phyloP scores from a whole-genome alignment of 306 rosid genomes.

The Oxytropis ochrocephala region DNA sequence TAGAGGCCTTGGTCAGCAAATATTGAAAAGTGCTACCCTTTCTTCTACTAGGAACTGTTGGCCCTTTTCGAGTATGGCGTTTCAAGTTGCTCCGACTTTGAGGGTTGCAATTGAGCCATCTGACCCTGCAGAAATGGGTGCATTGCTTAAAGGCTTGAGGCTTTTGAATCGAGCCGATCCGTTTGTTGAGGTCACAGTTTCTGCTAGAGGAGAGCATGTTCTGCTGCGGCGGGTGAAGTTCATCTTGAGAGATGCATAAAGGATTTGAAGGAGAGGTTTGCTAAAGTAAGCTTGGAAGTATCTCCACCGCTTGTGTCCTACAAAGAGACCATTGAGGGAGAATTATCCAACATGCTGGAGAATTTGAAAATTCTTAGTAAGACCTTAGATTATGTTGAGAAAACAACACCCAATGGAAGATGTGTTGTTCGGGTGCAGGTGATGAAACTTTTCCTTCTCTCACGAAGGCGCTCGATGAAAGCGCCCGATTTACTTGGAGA shows the following conservation, averaged over 20 bases:
- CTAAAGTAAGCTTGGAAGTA: conserved; percentile 69
- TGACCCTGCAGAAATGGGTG: conserved; percentile 72
- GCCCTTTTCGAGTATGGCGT: conserved; percentile 90
- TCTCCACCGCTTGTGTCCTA: conserved; percentile 84
- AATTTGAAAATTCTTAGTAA: conserved; percentile 44
- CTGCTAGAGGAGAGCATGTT: conserved; percentile 79
- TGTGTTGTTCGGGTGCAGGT: conserved; percentile 69
- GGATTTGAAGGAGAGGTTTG: conserved; percentile 88
- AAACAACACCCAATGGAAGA: conserved; percentile 67
- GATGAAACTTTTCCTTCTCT: conserved; percentile 63
- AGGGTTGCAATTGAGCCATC: conserved; percentile 91
- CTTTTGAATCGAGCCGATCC: conserved; percentile 91
- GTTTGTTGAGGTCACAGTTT: conserved; percentile 77
- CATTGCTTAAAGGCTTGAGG: conserved; percentile 65
- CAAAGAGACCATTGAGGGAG: conserved; percentile 80
- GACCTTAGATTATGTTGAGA: conserved; percentile 59
- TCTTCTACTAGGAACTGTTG: conserved; percentile 73
- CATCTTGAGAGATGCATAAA: conserved; percentile 89
- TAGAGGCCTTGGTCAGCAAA: conserved; percentile 84
- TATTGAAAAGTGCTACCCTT: conserved; percentile 86
- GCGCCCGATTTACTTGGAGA: conserved; percentile 56
- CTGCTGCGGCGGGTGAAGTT: conserved; percentile 90
- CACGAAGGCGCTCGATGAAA: conserved; percentile 73
- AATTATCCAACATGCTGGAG: conserved; percentile 40
- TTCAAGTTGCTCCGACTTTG: conserved; percentile 75